Percentiles rank a stretch among this genome's conserved stretches.
These are phyloP conservation scores for Pythium inflatum DNA, from an alignment of 352 stramenopile genomes.

Conservation along the genomic window DNA sequence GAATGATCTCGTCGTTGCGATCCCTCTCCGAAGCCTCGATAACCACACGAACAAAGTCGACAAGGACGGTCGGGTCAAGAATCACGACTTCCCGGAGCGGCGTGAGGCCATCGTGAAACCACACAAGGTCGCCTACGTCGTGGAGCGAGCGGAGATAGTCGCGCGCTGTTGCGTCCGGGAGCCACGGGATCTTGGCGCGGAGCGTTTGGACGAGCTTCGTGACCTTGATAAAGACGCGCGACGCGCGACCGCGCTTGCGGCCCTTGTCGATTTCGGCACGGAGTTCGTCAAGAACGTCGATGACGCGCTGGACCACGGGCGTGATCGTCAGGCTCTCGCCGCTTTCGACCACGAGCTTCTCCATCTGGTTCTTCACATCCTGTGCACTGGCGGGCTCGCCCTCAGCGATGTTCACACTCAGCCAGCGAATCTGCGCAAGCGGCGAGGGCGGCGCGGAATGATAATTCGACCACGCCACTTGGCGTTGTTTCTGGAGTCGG, in stretches of 20 bases:
- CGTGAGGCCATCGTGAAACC: neutral
- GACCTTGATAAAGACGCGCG: neutral
- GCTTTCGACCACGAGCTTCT: neutral
- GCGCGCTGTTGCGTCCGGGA: no score
- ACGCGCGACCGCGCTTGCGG: neutral
- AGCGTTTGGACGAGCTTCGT: neutral
- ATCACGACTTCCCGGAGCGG: neutral
- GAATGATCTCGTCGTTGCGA: neutral
- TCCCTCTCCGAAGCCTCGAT: neutral
- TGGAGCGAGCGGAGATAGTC: slow-evolving; percentile 5
- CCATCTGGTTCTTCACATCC: neutral
- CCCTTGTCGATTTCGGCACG: neutral
- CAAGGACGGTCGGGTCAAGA: neutral
- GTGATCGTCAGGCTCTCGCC: neutral
- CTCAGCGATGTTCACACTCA: no score
- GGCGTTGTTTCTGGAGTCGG: neutral
- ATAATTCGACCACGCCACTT: no score
- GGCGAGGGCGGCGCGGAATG: no score
- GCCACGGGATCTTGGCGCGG: neutral
- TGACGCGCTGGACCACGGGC: neutral
- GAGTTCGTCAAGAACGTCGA: neutral
- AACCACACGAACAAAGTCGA: slow-evolving; percentile 6
- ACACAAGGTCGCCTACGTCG: slow-evolving; percentile 11
- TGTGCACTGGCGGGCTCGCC: no score
- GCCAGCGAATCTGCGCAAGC: neutral